These are phyloP conservation scores for Centaurea solstitialis DNA, from an alignment of 129 eudicot genomes.

Conservation along the genomic window DNA sequence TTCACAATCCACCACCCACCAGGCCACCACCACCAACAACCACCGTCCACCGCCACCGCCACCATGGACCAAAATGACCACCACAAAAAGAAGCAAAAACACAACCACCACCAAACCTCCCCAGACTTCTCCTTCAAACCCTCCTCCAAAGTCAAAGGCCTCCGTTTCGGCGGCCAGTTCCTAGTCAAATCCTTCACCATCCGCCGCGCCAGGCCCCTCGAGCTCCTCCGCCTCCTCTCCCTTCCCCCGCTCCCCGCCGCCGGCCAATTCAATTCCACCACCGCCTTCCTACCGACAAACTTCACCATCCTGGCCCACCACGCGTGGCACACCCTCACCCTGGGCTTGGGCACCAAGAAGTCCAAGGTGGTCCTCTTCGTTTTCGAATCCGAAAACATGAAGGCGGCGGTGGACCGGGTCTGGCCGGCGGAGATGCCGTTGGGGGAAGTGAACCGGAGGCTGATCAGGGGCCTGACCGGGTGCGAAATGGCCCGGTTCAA, in stretches of 20 bases:
- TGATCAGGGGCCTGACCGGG: conserved; percentile 49
- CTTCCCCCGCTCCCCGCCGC: conserved; percentile 45
- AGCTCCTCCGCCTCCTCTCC: conserved; percentile 66
- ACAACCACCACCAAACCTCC: conserved; percentile 57
- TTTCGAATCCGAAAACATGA: conserved; percentile 49
- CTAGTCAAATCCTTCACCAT: conserved; percentile 76
- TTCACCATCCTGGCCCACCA: conserved; percentile 80
- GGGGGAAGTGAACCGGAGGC: conserved; percentile 64
- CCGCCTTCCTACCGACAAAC: conserved; percentile 65
- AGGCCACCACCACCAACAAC: not conserved
- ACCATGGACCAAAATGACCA: conserved; percentile 42
- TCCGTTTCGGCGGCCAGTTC: conserved; percentile 75
- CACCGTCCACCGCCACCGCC: not conserved
- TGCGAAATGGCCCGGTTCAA: conserved; percentile 72
- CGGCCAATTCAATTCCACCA: conserved; percentile 45
- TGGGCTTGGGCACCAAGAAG: conserved; percentile 73
- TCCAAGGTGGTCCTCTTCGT: conserved; percentile 62
- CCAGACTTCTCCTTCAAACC: conserved; percentile 66
- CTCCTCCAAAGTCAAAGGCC: conserved; percentile 58
- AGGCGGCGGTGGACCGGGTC: conserved; percentile 44
- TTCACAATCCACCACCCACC: not conserved
- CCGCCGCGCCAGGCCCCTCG: conserved; percentile 61
- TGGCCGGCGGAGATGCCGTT: conserved; percentile 77
- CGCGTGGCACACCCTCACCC: conserved; percentile 81
- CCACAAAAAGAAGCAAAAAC: conserved; percentile 50